A percentile compares a stretch with the other conserved stretches of the same genome.
Conservation (phyloP, 78 protist genomes). For the Dictyostelium brefeldianum region DNA sequence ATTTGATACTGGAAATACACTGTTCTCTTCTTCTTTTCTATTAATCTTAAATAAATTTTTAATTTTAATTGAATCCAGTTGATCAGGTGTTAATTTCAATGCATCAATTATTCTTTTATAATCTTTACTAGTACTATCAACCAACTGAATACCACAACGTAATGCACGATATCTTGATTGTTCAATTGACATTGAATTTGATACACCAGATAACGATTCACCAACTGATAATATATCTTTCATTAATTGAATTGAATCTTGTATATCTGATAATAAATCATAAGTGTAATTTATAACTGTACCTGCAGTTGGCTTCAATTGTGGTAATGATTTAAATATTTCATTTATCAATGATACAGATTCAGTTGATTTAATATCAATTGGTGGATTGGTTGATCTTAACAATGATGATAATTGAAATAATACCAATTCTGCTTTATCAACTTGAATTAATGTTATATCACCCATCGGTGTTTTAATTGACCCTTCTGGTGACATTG, state of each 20-base stretch:
- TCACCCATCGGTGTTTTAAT: constrained; percentile 44
- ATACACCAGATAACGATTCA: constrained; percentile 48
- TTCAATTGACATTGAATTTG: background rate
- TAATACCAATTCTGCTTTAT: constrained; percentile 55
- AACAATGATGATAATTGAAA: constrained; percentile 20
- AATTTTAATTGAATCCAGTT: background rate
- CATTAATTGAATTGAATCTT: constrained; percentile 63
- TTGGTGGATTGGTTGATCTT: background rate
- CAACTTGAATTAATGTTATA: constrained; percentile 42
- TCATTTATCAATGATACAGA: background rate
- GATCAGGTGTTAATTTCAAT: background rate
- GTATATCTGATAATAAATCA: constrained; percentile 17
- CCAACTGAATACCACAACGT: constrained; percentile 10
- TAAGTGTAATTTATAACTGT: background rate
- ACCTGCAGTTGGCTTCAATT: background rate
- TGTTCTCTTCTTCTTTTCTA: constrained; percentile 52
- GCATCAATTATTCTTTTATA: constrained; percentile 27
- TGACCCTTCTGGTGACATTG: constrained; percentile 57
- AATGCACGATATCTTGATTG: constrained; percentile 39
- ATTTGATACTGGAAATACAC: background rate
- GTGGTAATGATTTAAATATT: constrained; percentile 12
- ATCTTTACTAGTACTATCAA: constrained; percentile 13
- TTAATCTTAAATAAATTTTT: constrained; percentile 4
- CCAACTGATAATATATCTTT: constrained; percentile 69
- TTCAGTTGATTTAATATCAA: background rate